Percentiles rank a stretch among this genome's conserved stretches.
Conservation (phyloP, 805 yeast species). For the Sungouiozyma ichnusensis region DNA sequence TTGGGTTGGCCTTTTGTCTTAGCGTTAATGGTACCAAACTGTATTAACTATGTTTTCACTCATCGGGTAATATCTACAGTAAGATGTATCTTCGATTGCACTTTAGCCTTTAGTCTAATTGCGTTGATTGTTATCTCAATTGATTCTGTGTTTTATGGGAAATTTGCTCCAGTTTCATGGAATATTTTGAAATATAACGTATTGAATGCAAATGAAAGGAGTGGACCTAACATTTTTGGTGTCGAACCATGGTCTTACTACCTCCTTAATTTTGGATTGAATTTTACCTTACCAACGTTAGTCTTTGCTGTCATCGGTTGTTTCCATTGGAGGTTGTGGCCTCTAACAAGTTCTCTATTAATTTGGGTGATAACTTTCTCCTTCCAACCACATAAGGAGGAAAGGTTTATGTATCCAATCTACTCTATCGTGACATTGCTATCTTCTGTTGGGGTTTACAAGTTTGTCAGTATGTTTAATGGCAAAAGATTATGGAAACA, state of each 20-base stretch:
- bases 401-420: slow-evolving; percentile 78
- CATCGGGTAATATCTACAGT: slow-evolving; percentile 19
- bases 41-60: slow-evolving; percentile 29
- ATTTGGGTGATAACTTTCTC: slow-evolving; percentile 62
- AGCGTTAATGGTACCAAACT: slow-evolving; percentile 52
- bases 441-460: slow-evolving; percentile 42
- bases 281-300: slow-evolving; percentile 46
- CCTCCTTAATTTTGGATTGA: slow-evolving; percentile 53
- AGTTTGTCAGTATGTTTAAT: slow-evolving; percentile 9
- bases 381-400: slow-evolving; percentile 85
- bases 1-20: slow-evolving; percentile 89
- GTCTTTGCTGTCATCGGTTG: slow-evolving; percentile 24
- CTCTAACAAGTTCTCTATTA: slow-evolving; percentile 39
- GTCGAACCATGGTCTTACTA: slow-evolving; percentile 72
- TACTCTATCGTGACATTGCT: slow-evolving; percentile 59
- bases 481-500: slow-evolving; percentile 5
- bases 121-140: slow-evolving; percentile 23
- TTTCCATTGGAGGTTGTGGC: slow-evolving; percentile 20
- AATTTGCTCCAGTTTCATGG: slow-evolving; percentile 57
- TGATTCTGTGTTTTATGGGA: slow-evolving; percentile 56
- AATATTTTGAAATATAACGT: slow-evolving; percentile 83
- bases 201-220: slow-evolving; percentile 43
- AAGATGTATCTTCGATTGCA: slow-evolving; percentile 21
- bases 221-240: slow-evolving; percentile 90
- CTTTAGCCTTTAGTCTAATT: slow-evolving; percentile 12